These are phyloP conservation scores for Serendipita vermifera DNA, from an alignment of 768 basidiomycete genomes.

Conservation along the genomic window DNA sequence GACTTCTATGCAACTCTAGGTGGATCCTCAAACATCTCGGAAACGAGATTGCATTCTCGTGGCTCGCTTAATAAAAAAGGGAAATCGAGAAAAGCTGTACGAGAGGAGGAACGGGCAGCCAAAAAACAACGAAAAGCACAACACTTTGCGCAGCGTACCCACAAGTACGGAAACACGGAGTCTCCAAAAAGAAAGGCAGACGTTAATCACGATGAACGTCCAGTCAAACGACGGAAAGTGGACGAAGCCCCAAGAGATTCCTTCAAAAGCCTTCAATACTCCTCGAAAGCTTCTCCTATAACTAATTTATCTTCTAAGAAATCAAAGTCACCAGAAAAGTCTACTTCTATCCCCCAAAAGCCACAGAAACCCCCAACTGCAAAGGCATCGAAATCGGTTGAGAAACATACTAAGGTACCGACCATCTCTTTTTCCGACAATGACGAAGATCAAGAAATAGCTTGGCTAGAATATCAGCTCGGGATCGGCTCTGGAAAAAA, in stretches of 20 bases:
- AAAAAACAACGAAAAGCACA: constrained; percentile 52
- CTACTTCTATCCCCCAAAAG: background rate
- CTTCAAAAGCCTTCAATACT: constrained; percentile 10
- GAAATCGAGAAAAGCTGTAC: constrained; percentile 35
- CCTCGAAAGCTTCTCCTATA: background rate
- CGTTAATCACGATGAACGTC: background rate
- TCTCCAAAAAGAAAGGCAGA: constrained; percentile 24
- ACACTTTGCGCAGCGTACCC: constrained; percentile 30
- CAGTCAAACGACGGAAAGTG: constrained; percentile 15
- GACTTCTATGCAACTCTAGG: too few relatives aligned
- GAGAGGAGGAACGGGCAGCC: constrained; percentile 47
- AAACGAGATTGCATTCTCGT: background rate
- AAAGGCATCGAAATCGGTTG: constrained; percentile 23
- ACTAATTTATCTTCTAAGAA: background rate
- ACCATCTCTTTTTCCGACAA: constrained; percentile 24
- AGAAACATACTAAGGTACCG: constrained; percentile 14
- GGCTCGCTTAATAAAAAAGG: background rate
- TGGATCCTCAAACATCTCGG: background rate
- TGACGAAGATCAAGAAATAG: constrained; percentile 77
- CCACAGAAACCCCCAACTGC: background rate
- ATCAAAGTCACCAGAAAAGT: background rate
- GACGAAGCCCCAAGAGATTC: constrained; percentile 35
- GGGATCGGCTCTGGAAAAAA: constrained; percentile 36
- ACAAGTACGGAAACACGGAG: constrained; percentile 31
- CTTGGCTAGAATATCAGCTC: constrained; percentile 67